Conservation (phyloP, 176 grass and related monocot species). For the Hordeum vulgare region MorexV3_pseudomolecules_assembly NC_058518.1:461916509-461917008, state of each 20-base stretch:
- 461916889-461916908: background rate
- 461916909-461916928: constrained; percentile 11
- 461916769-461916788: constrained; percentile 85
- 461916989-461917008: constrained; percentile 32
- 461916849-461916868: background rate
- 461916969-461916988: constrained; percentile 77
- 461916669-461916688: background rate
- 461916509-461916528: background rate
- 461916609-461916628: constrained; percentile 53
- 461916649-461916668: background rate
- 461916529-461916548: background rate
- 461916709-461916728: background rate
- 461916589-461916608: constrained; percentile 65
- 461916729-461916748: constrained; percentile 63
- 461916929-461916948: constrained; percentile 70
- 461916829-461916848: constrained; percentile 31
- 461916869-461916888: background rate
- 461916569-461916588: constrained; percentile 46
- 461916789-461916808: constrained; percentile 87
- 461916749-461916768: constrained; percentile 43
- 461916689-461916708: background rate
- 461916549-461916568: background rate
- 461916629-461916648: constrained; percentile 29
- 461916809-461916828: constrained; percentile 61
- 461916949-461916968: constrained; percentile 76